phyloP scores from a whole-genome alignment of 2,329 filamentous ascomycete genomes.

The Venturia pyrina region DNA sequence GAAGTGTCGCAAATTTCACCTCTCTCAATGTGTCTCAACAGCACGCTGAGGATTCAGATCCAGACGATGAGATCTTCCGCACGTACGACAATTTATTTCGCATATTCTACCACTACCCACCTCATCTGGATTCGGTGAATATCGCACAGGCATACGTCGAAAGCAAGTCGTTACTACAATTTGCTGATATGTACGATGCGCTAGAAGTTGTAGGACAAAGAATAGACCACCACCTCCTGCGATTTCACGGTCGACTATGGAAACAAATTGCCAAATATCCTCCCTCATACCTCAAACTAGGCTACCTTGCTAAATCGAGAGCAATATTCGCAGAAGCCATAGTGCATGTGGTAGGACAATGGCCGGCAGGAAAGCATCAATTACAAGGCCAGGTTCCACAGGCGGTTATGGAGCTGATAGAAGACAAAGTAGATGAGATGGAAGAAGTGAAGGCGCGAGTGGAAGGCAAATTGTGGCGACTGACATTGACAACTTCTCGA shows the following conservation, averaged over 20 bases:
- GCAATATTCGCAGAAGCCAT: constrained; percentile 70
- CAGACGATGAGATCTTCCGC: constrained; percentile 59
- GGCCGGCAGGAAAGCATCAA: constrained; percentile 71
- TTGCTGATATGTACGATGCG: constrained; percentile 94
- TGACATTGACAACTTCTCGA: constrained; percentile 65
- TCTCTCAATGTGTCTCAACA: constrained; percentile 41
- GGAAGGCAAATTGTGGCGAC: constrained; percentile 71
- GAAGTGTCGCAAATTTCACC: constrained; percentile 74
- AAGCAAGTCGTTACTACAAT: constrained; percentile 76
- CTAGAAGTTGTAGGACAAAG: constrained; percentile 77
- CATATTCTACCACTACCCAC: constrained; percentile 89
- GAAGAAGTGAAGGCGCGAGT: constrained; percentile 71
- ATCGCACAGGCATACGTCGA: constrained; percentile 90
- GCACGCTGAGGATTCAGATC: neutral
- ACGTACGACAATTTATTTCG: constrained; percentile 95
- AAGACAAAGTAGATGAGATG: constrained; percentile 89
- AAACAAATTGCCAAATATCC: constrained; percentile 97
- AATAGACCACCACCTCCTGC: constrained; percentile 86
- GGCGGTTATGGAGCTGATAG: constrained; percentile 74
- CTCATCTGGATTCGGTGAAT: constrained; percentile 70
- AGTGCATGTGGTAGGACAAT: constrained; percentile 89
- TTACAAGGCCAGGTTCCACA: constrained; percentile 65
- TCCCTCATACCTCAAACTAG: constrained; percentile 80
- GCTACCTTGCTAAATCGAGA: constrained; percentile 73
- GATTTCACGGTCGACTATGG: constrained; percentile 84